phyloP scores from a whole-genome alignment of 140 eudicot genomes.

The Cichorium intybus region DNA sequence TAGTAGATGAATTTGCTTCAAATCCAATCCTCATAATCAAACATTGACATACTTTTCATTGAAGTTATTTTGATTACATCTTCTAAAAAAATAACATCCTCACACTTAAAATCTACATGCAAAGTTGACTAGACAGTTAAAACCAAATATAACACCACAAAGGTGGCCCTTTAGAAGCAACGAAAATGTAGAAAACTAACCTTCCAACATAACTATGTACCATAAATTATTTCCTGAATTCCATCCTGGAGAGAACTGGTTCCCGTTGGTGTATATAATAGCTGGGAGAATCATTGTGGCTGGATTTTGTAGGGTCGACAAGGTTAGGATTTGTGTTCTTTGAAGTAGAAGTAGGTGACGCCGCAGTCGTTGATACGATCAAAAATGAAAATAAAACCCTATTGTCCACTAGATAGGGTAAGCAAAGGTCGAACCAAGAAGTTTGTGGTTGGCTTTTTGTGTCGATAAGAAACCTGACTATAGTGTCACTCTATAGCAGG shows the following conservation, averaged over 20 bases:
- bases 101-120: conserved; percentile 43
- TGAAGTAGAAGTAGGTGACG: conserved; percentile 11
- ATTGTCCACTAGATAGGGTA: too few species aligned
- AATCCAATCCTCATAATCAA: conserved; percentile 42
- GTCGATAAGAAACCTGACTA: too few species aligned
- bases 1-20: conserved; percentile 35
- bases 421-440: too few species aligned
- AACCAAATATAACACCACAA: neutral
- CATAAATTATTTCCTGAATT: conserved; percentile 56
- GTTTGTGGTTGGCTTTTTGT: too few species aligned
- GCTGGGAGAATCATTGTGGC: conserved; percentile 3
- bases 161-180: conserved; percentile 1
- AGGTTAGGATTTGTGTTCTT: neutral
- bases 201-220: too few species aligned
- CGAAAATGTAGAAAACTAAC: conserved; percentile 22
- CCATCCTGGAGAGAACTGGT: conserved; percentile 40
- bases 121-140: neutral
- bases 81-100: conserved; percentile 27
- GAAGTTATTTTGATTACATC: conserved; percentile 18
- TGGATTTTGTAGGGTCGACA: neutral
- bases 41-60: conserved; percentile 35
- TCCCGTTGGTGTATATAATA: conserved; percentile 20
- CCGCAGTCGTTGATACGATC: too few species aligned
- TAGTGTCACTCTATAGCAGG: too few species aligned
- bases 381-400: too few species aligned